phyloP scores from a whole-genome alignment of 139 green algal genomes.

The Tetradesmus lagerheimii region DNA sequence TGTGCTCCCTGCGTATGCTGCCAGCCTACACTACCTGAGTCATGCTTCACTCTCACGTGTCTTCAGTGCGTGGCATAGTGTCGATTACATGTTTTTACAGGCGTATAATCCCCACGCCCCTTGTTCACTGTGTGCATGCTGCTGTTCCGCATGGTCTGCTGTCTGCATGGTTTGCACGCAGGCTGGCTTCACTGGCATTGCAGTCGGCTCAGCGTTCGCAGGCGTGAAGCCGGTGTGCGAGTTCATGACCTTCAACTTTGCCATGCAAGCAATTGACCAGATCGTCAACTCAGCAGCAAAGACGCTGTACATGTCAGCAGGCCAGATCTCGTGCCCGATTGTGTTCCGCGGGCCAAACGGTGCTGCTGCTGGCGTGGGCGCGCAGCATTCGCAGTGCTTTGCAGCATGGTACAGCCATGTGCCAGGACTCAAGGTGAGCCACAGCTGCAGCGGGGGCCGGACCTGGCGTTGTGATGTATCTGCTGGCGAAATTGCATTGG shows the following conservation, averaged over 20 bases:
- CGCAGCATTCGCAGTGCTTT: constrained; percentile 99
- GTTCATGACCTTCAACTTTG: constrained; percentile 99
- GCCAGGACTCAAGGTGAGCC: constrained; percentile 94
- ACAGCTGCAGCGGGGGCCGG: no score
- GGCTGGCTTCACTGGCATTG: constrained; percentile 98
- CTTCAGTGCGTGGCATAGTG: neutral
- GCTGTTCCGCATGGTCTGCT: neutral
- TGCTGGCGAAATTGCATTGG: no score
- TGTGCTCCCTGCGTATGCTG: no score
- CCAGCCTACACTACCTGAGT: no score
- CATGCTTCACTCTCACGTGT: no score
- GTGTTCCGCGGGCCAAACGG: constrained; percentile 99
- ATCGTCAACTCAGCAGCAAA: constrained; percentile 99
- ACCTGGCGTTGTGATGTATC: no score
- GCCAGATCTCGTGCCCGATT: constrained; percentile 93
- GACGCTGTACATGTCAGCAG: constrained; percentile 99
- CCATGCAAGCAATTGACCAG: constrained; percentile 99
- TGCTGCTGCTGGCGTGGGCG: constrained; percentile 95
- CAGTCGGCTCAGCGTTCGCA: constrained; percentile 92
- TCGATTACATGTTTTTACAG: no score
- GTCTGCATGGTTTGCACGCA: constrained; percentile 51
- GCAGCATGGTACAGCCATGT: constrained; percentile 95
- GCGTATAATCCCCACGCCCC: neutral
- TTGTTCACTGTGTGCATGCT: neutral
- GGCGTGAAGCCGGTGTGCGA: constrained; percentile 95